Base-by-base conservation (phyloP, 148 eudicot genomes). In the Chenopodium quinoa region DNA sequence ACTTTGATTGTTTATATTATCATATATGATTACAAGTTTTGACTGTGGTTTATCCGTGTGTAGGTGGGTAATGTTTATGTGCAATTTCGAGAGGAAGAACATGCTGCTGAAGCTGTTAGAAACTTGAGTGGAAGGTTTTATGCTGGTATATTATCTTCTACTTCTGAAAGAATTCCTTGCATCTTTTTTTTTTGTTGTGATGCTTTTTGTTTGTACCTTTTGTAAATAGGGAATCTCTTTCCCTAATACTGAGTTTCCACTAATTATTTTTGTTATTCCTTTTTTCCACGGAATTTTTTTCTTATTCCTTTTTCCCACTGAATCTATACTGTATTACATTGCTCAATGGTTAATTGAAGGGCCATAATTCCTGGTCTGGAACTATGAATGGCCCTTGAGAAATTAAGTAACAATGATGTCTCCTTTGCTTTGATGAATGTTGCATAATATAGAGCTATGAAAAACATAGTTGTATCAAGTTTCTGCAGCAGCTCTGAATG, bases 21-120 rank as follows among this genome's bases (percentile, higher is more conserved):
- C 31, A 4, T 29, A 27, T 27, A 17, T 0, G 4, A 22, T 22
- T 31, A n/a, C 82, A 73, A 71, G 74, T 47, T 2, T 40, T 40
- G 44, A 40, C 8, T 31, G 16, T 34, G 60, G 25, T 67, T 84
- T 64, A 44, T 74, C 2, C 2, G 69, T 76, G 40, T 77, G 82
- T 85, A 93, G 97, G 97, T 95, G 63, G 98, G 98, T 46, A 95
- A 95, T 89, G 98, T 95, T 64, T 95, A 95, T 77, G 93, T 90
- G 52, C 98, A 95, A 83, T 95, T 88, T 79, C 92, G 98, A 81
- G 98, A 95, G 86, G 98, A 93, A 84, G 98, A 95, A 74, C 97
- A 95, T 80, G 98, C 98, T 83, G 94, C 91, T 3, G 86, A 75
- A 86, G 98, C 98, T 11, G 86, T 95, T 20, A 90, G 90, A 76